These are phyloP conservation scores for Taiozyma sp. DNA, from an alignment of 1,139 yeast species.

Conservation along the genomic window DNA sequence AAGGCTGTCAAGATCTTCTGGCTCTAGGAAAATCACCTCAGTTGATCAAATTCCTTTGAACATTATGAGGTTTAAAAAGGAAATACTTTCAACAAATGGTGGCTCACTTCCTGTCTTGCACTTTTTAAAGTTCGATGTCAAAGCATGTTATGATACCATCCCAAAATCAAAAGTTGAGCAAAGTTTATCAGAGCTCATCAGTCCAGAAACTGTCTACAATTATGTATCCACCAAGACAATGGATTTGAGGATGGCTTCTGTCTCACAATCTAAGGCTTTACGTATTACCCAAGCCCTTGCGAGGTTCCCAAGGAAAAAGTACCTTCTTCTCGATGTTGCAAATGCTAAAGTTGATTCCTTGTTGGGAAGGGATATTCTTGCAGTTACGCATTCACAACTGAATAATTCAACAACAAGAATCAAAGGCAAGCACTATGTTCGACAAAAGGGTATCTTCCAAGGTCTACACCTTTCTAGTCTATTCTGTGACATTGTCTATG, in stretches of 20 bases:
- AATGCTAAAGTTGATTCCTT: slow-evolving; percentile 12
- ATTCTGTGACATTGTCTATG: slow-evolving; percentile 73
- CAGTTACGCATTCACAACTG: slow-evolving; percentile 36
- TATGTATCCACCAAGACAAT: slow-evolving; percentile 2
- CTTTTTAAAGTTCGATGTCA: slow-evolving; percentile 72
- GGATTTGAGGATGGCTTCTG: slow-evolving; percentile 1
- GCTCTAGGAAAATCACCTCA: slow-evolving; percentile 27
- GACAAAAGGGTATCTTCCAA: slow-evolving; percentile 77
- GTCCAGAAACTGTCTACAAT: slow-evolving; percentile 9
- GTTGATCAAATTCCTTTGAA: slow-evolving; percentile 30
- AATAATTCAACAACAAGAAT: slow-evolving; percentile 34
- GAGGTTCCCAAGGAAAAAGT: background rate
- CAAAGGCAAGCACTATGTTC: slow-evolving; percentile 31
- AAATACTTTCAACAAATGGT: slow-evolving; percentile 18
- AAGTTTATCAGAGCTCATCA: slow-evolving; percentile 18
- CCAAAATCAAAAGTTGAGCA: slow-evolving; percentile 45
- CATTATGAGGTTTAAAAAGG: slow-evolving; percentile 29
- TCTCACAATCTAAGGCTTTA: background rate
- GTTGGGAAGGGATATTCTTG: slow-evolving; percentile 28
- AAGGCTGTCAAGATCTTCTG: slow-evolving; percentile 21
- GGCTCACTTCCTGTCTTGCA: slow-evolving; percentile 35
- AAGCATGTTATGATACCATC: slow-evolving; percentile 74
- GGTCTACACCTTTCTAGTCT: slow-evolving; percentile 78
- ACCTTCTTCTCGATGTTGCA: slow-evolving; percentile 1
- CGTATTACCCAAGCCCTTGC: background rate